Evolutionary conservation across 2,329 filamentous ascomycete genomes (phyloP).

Genomic region (Davidsoniella australis): DNA sequence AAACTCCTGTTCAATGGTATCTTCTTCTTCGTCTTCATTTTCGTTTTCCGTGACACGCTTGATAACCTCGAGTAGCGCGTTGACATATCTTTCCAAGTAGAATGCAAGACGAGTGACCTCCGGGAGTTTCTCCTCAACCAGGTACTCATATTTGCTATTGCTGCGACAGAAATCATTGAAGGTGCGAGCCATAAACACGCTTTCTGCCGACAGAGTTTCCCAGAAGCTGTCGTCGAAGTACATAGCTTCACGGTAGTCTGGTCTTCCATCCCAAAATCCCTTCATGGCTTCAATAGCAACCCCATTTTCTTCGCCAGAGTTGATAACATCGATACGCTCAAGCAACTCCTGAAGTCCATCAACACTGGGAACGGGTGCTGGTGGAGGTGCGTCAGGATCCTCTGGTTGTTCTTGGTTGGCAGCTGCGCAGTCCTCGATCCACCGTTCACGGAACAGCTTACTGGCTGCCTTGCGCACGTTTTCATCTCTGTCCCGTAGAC

Average conservation of each 20-base stretch:
- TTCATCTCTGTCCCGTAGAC: constrained; percentile 82
- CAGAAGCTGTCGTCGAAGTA: constrained; percentile 60
- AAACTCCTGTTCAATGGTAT: constrained; percentile 82
- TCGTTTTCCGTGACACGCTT: constrained; percentile 38
- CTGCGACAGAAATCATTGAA: constrained; percentile 85
- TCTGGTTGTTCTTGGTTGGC: constrained; percentile 42
- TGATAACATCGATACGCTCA: constrained; percentile 84
- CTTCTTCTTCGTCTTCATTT: constrained; percentile 54
- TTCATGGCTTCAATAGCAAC: constrained; percentile 89
- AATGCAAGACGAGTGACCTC: constrained; percentile 86
- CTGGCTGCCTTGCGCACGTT: constrained; percentile 84
- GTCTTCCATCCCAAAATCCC: constrained; percentile 86
- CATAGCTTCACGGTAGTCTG: constrained; percentile 60
- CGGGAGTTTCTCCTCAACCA: constrained; percentile 84
- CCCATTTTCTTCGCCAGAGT: constrained; percentile 75
- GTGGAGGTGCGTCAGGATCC: constrained; percentile 31
- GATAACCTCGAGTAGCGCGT: constrained; percentile 47
- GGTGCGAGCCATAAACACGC: constrained; percentile 75
- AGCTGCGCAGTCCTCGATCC: constrained; percentile 88
- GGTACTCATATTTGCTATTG: constrained; percentile 52
- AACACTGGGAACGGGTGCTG: constrained; percentile 43
- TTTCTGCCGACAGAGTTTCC: constrained; percentile 68
- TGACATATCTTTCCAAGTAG: constrained; percentile 67
- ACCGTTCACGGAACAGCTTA: constrained; percentile 80
- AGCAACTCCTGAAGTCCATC: constrained; percentile 80